Percentiles rank a stretch among this genome's conserved stretches.
phyloP scores from a whole-genome alignment of 768 basidiomycete genomes.

The Tylopilus cervinicoccineus region DNA sequence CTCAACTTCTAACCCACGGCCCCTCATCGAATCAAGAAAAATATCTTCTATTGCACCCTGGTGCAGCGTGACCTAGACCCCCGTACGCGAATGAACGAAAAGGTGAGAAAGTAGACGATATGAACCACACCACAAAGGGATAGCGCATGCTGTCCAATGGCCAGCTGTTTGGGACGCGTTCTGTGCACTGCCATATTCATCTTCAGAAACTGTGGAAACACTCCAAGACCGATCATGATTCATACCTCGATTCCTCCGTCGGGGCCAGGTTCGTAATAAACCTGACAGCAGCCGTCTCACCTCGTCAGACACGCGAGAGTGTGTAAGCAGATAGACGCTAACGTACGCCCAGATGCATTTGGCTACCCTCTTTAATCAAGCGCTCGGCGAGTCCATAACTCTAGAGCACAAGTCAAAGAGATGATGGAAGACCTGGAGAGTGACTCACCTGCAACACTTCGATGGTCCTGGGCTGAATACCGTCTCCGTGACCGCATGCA shows the following conservation, averaged over 20 bases:
- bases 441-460: constrained; percentile 45
- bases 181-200: constrained; percentile 46
- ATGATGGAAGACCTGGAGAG: not conserved
- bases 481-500: constrained; percentile 48
- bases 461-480: constrained; percentile 49
- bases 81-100: not conserved
- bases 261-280: constrained; percentile 67
- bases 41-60: constrained; percentile 39
- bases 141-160: constrained; percentile 58
- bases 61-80: constrained; percentile 32
- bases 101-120: not conserved
- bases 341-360: constrained; percentile 66
- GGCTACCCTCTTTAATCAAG: constrained; percentile 58
- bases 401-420: not conserved
- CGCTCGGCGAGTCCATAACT: too few species aligned
- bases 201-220: not conserved
- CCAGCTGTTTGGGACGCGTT: constrained; percentile 56
- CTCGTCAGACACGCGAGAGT: not conserved
- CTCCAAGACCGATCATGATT: not conserved
- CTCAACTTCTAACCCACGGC: constrained; percentile 32
- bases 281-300: constrained; percentile 38
- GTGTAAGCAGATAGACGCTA: not conserved
- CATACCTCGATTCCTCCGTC: constrained; percentile 61
- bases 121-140: constrained; percentile 56
- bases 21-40: constrained; percentile 37